phyloP scores from a whole-genome alignment of 176 grass and related monocot species.

The Aechmea fasciata region DNA sequence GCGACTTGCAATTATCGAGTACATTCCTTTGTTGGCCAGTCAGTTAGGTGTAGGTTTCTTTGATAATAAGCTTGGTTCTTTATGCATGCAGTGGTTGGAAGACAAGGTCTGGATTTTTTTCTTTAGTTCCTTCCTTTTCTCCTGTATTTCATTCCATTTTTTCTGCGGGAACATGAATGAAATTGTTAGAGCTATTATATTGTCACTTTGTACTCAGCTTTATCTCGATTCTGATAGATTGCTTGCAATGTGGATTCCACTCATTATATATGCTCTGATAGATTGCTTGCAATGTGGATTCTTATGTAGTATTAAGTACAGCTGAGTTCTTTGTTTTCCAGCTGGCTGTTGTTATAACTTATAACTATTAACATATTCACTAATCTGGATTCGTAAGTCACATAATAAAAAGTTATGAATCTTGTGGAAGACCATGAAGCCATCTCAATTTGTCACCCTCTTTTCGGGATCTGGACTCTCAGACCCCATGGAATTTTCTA shows the following conservation, averaged over 20 bases:
- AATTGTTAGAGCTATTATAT: neutral
- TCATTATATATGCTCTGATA: neutral
- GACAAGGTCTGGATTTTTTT: constrained; percentile 61
- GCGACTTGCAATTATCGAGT: constrained; percentile 94
- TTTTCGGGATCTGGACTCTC: too few species aligned
- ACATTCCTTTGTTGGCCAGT: constrained; percentile 83
- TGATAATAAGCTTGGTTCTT: constrained; percentile 77
- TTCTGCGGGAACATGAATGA: neutral
- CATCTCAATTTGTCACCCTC: too few species aligned
- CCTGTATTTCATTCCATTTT: neutral
- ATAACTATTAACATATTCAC: too few species aligned
- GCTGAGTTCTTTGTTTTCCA: too few species aligned
- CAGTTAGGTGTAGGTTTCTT: constrained; percentile 92
- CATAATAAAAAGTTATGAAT: too few species aligned
- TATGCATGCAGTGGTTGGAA: constrained; percentile 99
- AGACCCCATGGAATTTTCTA: too few species aligned
- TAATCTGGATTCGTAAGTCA: too few species aligned
- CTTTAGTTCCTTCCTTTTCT: neutral
- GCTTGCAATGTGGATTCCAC: neutral
- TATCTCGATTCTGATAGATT: neutral
- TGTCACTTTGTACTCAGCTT: neutral
- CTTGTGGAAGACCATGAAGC: too few species aligned
- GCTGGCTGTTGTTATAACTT: too few species aligned
- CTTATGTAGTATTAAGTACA: too few species aligned
- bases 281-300: neutral